Percentiles rank a stretch among this genome's conserved stretches.
Evolutionary conservation across 1,284 basidiomycete species (phyloP).

Genomic region (Rhodotorula mucilaginosa): DNA sequence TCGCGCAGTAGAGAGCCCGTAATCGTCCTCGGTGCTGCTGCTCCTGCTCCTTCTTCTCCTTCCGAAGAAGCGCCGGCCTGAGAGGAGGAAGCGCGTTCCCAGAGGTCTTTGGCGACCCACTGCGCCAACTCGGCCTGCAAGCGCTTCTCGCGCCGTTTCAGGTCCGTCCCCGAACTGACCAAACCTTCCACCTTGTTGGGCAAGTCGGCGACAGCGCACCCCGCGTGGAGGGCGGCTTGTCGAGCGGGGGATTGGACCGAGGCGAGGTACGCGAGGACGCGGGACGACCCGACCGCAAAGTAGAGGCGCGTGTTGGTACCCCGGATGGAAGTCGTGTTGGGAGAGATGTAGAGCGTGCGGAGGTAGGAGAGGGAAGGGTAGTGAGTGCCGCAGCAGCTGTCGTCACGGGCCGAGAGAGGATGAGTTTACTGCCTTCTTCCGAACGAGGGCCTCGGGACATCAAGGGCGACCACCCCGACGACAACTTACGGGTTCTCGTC

Average conservation of each 20-base stretch:
- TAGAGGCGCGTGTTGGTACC: conserved; percentile 64
- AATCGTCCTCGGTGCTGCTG: neutral
- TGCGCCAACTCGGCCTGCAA: conserved; percentile 66
- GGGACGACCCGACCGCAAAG: conserved; percentile 69
- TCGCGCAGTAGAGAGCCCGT: conserved; percentile 53
- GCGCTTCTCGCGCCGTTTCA: conserved; percentile 63
- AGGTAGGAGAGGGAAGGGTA: conserved; percentile 58
- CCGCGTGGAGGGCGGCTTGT: conserved; percentile 59
- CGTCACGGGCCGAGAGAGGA: neutral
- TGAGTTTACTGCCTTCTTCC: neutral
- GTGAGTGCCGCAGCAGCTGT: conserved; percentile 83
- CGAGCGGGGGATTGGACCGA: conserved; percentile 58
- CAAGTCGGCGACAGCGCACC: conserved; percentile 63
- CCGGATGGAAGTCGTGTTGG: conserved; percentile 58
- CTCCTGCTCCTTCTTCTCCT: conserved; percentile 16
- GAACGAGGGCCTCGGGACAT: neutral
- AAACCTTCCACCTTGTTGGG: conserved; percentile 67
- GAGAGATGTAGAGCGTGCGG: conserved; percentile 62
- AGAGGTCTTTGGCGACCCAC: conserved; percentile 57
- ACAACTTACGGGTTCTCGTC: conserved; percentile 69
- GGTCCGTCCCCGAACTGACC: conserved; percentile 63
- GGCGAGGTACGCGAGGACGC: conserved; percentile 63
- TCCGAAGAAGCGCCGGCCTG: conserved; percentile 31
- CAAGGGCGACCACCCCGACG: neutral
- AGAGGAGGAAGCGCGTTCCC: conserved; percentile 10